Evolutionary conservation across 2,329 filamentous ascomycete genomes (phyloP).

Genomic region (Aspergillus sp.): DNA sequence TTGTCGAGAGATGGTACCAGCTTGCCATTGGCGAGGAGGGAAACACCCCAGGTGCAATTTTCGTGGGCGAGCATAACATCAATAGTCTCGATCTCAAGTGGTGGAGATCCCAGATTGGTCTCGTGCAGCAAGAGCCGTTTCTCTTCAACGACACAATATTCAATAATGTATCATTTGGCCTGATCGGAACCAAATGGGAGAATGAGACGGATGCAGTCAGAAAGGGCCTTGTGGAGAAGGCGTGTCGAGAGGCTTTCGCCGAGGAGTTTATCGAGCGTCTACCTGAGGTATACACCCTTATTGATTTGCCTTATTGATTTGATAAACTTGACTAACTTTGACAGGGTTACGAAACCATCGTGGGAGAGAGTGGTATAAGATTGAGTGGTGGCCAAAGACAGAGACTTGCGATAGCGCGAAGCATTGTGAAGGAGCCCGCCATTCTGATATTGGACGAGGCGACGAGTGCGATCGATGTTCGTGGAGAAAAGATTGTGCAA

Average conservation of each 20-base stretch:
- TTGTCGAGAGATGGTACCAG: constrained; percentile 42
- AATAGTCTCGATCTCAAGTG: constrained; percentile 58
- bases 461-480: constrained; percentile 61
- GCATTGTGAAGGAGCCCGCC: constrained; percentile 61
- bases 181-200: constrained; percentile 37
- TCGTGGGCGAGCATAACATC: constrained; percentile 51
- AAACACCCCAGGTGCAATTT: constrained; percentile 43
- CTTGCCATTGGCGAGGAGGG: constrained; percentile 7
- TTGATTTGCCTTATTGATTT: neutral
- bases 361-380: constrained; percentile 73
- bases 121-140: constrained; percentile 66
- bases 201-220: constrained; percentile 25
- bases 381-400: constrained; percentile 84
- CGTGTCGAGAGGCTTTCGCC: constrained; percentile 64
- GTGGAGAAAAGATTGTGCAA: constrained; percentile 53
- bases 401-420: constrained; percentile 69
- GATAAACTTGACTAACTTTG: neutral
- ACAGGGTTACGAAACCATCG: constrained; percentile 65
- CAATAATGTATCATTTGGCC: constrained; percentile 58
- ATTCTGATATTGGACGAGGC: constrained; percentile 73
- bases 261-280: constrained; percentile 64
- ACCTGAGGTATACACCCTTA: constrained; percentile 33
- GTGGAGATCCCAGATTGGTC: constrained; percentile 54
- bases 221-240: constrained; percentile 53
- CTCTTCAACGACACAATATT: constrained; percentile 63